Evolutionary conservation across 208 protist genomes (phyloP), one percentile per base, ranked within the genome.

Genomic region (Endotrypanum monterogeii): DNA sequence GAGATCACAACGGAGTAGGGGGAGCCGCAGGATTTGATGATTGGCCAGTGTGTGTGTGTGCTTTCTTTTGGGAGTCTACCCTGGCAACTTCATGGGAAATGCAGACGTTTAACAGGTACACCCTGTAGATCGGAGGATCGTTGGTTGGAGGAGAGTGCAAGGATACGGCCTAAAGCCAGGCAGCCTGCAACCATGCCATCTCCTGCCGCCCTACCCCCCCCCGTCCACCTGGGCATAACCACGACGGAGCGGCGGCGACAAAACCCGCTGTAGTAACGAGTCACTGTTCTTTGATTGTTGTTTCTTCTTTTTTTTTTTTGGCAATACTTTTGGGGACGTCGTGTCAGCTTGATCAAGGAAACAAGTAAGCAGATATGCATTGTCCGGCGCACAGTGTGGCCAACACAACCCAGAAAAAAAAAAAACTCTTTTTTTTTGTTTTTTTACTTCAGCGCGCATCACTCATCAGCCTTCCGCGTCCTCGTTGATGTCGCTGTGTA

Each of bases 401-500:
- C n/a, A n/a, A n/a, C n/a, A n/a, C n/a, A n/a, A n/a, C n/a, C n/a
- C n/a, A n/a, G n/a, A n/a, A n/a, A n/a, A n/a, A n/a, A n/a, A n/a
- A n/a, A n/a, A n/a, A n/a, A n/a, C n/a, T n/a, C n/a, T n/a, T n/a
- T n/a, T n/a, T n/a, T n/a, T n/a, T n/a, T n/a, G n/a, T n/a, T n/a
- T n/a, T n/a, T n/a, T n/a, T n/a, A n/a, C n/a, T n/a, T n/a, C n/a
- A 14, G 37, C 60, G 37, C 60, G 37, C 60, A 23, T 39, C 60
- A 6, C 37, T 14, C 37, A 16, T 52, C 11, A 28, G 46, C 46
- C 50, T 52, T 56, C 32, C 30, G 50, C 66, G 66, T 18, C 66
- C 66, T 41, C 66, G 66, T 50, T 70, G 66, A 18, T 44, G 66
- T 28, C 50, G 66, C 66, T 6, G 12, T 50, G 20, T 9, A 9